Evolutionary conservation across 129 eudicot genomes (phyloP), one percentile per base, ranked within the genome.

Genomic region (Flaveria trinervia): DNA sequence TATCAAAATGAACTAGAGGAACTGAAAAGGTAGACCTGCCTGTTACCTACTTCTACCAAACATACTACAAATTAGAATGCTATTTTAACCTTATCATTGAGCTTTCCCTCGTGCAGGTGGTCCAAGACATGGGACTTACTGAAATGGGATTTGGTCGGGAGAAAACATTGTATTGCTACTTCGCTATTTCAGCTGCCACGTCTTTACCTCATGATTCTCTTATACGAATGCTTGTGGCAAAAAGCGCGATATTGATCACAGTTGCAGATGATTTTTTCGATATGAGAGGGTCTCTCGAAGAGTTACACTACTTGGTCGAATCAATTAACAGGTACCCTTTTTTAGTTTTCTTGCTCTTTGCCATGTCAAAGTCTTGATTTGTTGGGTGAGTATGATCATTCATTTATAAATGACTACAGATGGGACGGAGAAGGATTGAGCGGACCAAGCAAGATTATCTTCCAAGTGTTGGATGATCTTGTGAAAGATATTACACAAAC

Each of bases 111-210:
- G 9, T 66, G 78, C 46, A 90, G 96, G 74, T 90, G 96, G 96
- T 84, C 92, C 23, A 86, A 80, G 73, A 79, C 76, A 36, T 78
- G 73, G 85, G 91, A n/a, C 88, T 90, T 9, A 57, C 67, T 3
- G 79, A 88, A 48, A 88, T 88, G 85, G 96, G 96, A 75, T 90
- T 90, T 79, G 93, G 91, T 11, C 81, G 96, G 7, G 96, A 90
- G 50, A 90, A 88, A 76, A 88, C 96, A 3, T 36, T 68, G 3
- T 86, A 88, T 65, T 80, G 82, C 39, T 90, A 88, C 68, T 90
- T 83, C 73, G 91, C 84, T 1, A 28, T 79, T 12, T 79, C 89
- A 4, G 71, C 88, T 0, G 77, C 88, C 66, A 55, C 71, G 48
- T 75, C 43, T 23, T 36, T 86, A 12, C 92, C 93, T n/a, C 66